These are phyloP conservation scores for Phoenix roebelenii DNA, from an alignment of 176 grass and related monocot species.

Conservation along the genomic window DNA sequence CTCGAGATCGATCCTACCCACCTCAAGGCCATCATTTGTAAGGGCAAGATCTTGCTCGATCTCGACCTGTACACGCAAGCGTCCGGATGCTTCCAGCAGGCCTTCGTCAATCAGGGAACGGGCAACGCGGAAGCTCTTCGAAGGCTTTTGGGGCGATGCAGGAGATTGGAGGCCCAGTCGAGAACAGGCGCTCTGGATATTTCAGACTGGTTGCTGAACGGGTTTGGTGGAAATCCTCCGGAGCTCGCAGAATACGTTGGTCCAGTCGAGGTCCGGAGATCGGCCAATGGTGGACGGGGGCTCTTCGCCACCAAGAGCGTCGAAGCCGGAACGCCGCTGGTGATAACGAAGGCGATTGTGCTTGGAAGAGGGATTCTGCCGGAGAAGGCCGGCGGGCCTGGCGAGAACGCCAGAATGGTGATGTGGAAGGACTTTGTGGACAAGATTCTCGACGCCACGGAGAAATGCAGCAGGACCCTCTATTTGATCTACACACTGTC, in stretches of 20 bases:
- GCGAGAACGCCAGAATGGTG: slow-evolving; percentile 58
- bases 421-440: slow-evolving; percentile 90
- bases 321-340: slow-evolving; percentile 43
- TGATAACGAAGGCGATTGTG: slow-evolving; percentile 57
- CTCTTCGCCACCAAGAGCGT: slow-evolving; percentile 51
- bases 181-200: slow-evolving; percentile 55
- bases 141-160: slow-evolving; percentile 38
- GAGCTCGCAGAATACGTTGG: slow-evolving; percentile 67
- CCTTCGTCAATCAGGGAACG: slow-evolving; percentile 6
- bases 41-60: slow-evolving; percentile 56
- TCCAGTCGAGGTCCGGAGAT: slow-evolving; percentile 52
- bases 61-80: slow-evolving; percentile 42
- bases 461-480: slow-evolving; percentile 46
- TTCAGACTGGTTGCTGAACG: slow-evolving; percentile 52
- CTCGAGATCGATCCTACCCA: slow-evolving; percentile 44
- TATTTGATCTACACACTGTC: slow-evolving; percentile 52
- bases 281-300: slow-evolving; percentile 35
- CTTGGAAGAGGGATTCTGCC: slow-evolving; percentile 57
- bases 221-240: slow-evolving; percentile 44
- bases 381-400: slow-evolving; percentile 9
- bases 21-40: slow-evolving; percentile 47
- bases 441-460: slow-evolving; percentile 50
- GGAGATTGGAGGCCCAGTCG: slow-evolving; percentile 50
- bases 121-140: slow-evolving; percentile 23
- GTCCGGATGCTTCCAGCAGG: slow-evolving; percentile 42